Base-by-base conservation (phyloP, 2,329 filamentous ascomycete genomes). In the Verticillium longisporum region DNA sequence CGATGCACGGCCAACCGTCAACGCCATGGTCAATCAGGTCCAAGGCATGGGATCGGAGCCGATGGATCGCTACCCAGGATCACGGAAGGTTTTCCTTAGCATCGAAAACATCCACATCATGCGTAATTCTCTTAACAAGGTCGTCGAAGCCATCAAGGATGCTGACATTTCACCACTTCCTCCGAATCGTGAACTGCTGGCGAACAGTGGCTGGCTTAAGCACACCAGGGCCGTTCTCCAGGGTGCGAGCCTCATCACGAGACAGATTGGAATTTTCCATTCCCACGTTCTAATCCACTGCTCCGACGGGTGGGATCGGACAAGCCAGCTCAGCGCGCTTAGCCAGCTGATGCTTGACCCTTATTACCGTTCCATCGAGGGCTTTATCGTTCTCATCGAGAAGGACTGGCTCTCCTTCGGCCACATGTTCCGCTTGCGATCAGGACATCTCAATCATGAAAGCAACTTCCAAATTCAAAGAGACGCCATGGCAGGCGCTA, bases 61-160 rank as follows among this genome's bases (percentile, higher is more conserved):
- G 69, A 97, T 98, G 91, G 91, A 97, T 66, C 90, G 97, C 74
- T 99, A 99, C 77, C 91, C 89, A 64, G 94, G 93, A 69, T 92
- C 92, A 15, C 89, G 88, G 62, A 97, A 97, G 74, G 89, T 89
- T 34, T 99, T 96, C 71, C 83, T 99, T 61, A 95, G 91, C 64
- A 99, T 99, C 69, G 94, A 96, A 73, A 99, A 99, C 72, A 98
- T 99, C 63, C 95, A 99, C 71, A 92, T 97, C 64, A 99, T 99
- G 95, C 85, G 95, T 61, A 89, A 90, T 64, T 98, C 94, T 1
- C 80, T 99, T 37, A 88, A 89, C 67, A 94, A 89, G 67, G 90
- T 99, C 21, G 82, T 97, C 59, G 93, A 96, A 65, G 89, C 92
- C 3, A 79, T 99, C 69, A 97, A 96, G 71, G 94, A 98, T 67